These are phyloP conservation scores for Plasmodium cynomolgi DNA, from an alignment of 169 alveolate genomes.

Conservation along the genomic window DNA sequence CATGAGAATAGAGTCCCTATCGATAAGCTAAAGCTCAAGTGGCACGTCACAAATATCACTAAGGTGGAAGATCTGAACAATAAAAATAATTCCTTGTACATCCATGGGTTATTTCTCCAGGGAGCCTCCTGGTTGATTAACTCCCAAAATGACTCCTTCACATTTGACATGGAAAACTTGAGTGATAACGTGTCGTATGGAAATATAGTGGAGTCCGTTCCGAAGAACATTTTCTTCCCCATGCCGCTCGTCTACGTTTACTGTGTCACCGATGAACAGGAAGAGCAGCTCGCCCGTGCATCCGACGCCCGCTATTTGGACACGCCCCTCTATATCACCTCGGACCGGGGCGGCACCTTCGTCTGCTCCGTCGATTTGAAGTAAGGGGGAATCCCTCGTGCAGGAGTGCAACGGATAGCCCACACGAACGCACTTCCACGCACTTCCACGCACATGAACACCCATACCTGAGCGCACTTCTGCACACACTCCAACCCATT, in stretches of 20 bases:
- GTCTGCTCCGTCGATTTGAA: conserved; percentile 64
- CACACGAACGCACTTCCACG: neutral
- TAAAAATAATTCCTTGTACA: conserved; percentile 59
- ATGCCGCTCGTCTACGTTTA: conserved; percentile 65
- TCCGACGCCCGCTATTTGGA: conserved; percentile 23
- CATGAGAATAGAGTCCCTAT: conserved; percentile 67
- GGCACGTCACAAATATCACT: conserved; percentile 68
- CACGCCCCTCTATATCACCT: conserved; percentile 52
- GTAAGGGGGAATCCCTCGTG: neutral
- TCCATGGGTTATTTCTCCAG: conserved; percentile 65
- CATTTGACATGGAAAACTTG: conserved; percentile 32
- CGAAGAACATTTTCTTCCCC: conserved; percentile 47
- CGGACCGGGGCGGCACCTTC: conserved; percentile 63
- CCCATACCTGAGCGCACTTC: neutral
- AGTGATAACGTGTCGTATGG: conserved; percentile 51
- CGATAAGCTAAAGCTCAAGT: conserved; percentile 53
- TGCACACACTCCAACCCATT: neutral
- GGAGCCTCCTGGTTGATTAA: conserved; percentile 70
- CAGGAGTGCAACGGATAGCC: neutral
- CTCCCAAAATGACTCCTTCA: conserved; percentile 52
- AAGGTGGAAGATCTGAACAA: conserved; percentile 62
- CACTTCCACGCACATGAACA: neutral
- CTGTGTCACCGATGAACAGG: conserved; percentile 55
- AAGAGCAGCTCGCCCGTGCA: conserved; percentile 6
- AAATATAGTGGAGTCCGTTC: conserved; percentile 53